Evolutionary conservation across 225 moss, liverwort and hornwort genomes (phyloP), one percentile per base, ranked within the genome.

Genomic region (Asterella californica): DNA sequence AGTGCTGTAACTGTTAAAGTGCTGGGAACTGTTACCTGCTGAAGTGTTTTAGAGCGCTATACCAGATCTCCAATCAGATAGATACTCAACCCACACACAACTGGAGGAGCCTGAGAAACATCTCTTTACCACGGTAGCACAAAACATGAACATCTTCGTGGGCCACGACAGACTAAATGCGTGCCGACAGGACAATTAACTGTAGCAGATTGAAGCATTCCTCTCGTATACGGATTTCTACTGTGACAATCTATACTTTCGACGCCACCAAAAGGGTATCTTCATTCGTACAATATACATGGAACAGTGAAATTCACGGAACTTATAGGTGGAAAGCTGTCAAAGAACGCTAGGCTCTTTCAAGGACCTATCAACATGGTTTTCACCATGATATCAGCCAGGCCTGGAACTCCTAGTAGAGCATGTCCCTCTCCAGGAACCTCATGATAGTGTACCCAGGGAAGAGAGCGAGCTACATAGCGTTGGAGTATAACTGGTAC

Each of bases 371-470:
- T 72, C 61, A 96, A 71, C 77, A 97, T 82, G 48, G 82, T 74
- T 73, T 82, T 90, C 12, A 93, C 83, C 76, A 94, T 84, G 69
- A 86, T 63, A 82, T 97, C 93, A 22, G 93, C 83, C 52, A 88
- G 67, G 19, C 94, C 93, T 73, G 85, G 82, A 38, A 88, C 82
- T 34, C 67, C 76, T 32, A 83, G 72, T 81, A 97, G 77, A 30
- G 90, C 69, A 77, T 97, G 94, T 49, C 94, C 97, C 32, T 88
- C 82, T 27, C 85, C 94, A 55, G 88, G 75, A 59, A 97, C 82
- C 79, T 97, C 97, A 74, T 93, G 93, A 84, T 91, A 97, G 45
- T 88, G 81, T 68, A 92, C 85, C 97, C 97, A 97, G 21, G 93
- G 89, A 77, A 94, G 87, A 78, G 83, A 84, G 57, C 82, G 76